Conservation (phyloP, 345 rosid species). For the Excoecaria cochinchinensis region DNA sequence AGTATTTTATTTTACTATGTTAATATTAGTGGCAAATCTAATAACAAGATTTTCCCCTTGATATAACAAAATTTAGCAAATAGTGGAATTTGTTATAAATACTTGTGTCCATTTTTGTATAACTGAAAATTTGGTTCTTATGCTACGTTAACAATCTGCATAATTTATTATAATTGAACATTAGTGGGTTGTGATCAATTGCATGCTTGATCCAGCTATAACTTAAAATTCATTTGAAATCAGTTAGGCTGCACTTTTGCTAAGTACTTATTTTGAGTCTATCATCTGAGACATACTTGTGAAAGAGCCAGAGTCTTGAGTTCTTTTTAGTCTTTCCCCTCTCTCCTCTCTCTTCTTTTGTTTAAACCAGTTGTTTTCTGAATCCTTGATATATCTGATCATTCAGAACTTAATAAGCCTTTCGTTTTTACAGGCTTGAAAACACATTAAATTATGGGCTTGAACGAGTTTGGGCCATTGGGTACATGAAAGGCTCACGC, state of each 20-base stretch:
- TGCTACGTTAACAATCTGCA: too few relatives aligned
- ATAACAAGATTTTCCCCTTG: neutral
- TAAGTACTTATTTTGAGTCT: neutral
- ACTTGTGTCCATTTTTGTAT: neutral
- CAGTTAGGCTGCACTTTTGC: too few relatives aligned
- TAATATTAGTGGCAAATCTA: neutral
- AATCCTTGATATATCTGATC: neutral
- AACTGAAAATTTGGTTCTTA: neutral
- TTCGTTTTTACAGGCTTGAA: conserved; percentile 63
- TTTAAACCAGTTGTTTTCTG: neutral
- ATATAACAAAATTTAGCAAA: neutral
- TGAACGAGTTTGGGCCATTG: conserved; percentile 98
- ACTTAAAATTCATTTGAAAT: neutral
- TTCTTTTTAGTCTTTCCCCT: neutral
- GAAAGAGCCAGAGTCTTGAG: neutral
- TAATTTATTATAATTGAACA: too few relatives aligned
- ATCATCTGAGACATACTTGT: neutral
- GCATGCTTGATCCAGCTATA: neutral
- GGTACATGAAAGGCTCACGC: conserved; percentile 82
- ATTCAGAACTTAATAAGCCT: neutral
- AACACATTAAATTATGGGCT: conserved; percentile 88
- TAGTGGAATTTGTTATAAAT: neutral
- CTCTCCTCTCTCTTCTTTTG: neutral
- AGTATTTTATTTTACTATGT: neutral
- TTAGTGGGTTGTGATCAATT: neutral